These are phyloP conservation scores for Pyrenochaeta sp. DNA, from an alignment of 2,329 filamentous ascomycete species.

Conservation along the genomic window DNA sequence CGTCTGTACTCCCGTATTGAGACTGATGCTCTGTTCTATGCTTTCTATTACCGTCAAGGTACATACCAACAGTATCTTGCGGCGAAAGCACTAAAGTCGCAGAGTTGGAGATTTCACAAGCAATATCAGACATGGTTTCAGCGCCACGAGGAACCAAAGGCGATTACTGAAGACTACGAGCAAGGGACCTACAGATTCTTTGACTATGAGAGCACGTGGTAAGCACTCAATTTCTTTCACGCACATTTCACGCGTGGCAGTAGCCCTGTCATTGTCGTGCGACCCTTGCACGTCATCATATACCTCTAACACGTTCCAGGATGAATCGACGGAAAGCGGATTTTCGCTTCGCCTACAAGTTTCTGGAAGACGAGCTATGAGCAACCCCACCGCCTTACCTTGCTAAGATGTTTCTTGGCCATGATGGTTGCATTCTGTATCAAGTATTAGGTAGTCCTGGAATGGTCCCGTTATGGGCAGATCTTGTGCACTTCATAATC, in stretches of 20 bases:
- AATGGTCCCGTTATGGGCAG: conserved; percentile 31
- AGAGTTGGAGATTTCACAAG: conserved; percentile 99
- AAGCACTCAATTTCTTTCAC: conserved; percentile 30
- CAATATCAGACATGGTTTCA: conserved; percentile 99
- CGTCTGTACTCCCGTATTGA: conserved; percentile 88
- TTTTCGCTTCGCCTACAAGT: conserved; percentile 98
- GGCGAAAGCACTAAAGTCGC: conserved; percentile 95
- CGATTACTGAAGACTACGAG: conserved; percentile 97
- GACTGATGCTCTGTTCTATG: conserved; percentile 95
- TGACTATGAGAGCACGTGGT: conserved; percentile 99
- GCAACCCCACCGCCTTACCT: conserved; percentile 5
- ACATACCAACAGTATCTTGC: conserved; percentile 95
- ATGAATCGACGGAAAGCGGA: conserved; percentile 98
- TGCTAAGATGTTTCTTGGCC: conserved; percentile 8
- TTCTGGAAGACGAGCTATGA: conserved; percentile 89
- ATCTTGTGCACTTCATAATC: conserved; percentile 25
- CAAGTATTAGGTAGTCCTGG: conserved; percentile 46
- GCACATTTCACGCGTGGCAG: conserved; percentile 4
- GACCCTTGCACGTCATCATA: conserved; percentile 17
- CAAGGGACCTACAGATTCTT: conserved; percentile 99
- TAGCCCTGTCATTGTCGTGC: conserved; percentile 8
- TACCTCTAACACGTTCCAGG: conserved; percentile 63
- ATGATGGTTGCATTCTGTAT: conserved; percentile 37
- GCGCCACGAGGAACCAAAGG: conserved; percentile 96
- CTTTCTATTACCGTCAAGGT: conserved; percentile 98